Evolutionary conservation across 164 flowering plant genomes (phyloP), one percentile per base, ranked within the genome.

Genomic region (Akebia trifoliata): DNA sequence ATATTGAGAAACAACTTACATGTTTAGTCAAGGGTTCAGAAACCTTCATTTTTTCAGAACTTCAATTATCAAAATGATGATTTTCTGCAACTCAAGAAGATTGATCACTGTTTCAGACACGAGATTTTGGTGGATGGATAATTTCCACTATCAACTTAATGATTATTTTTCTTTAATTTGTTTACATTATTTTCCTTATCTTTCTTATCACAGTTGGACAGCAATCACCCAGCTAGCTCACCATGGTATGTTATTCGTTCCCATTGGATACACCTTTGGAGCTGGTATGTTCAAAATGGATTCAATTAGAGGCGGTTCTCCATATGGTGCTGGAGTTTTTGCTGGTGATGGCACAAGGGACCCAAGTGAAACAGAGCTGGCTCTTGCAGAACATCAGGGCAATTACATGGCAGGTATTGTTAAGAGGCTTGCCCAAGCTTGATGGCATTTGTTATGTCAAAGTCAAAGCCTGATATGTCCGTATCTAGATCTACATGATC

Each of bases 231-330:
- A 81, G 63, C 66, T 84, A 56, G 80, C 61, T 1, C 86, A 84
- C 67, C 90, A 84, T 57, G 90, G 90, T 6, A 85, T 85, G 92
- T 56, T 85, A 7, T 85, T 68, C 66, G 88, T 85, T 66, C 92
- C 92, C 25, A 79, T 85, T 45, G 92, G 92, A 2, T 83, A 85
- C 75, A 79, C 92, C 28, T 85, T 83, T 57, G 92, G 92, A 20
- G 79, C 88, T 22, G 83, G 78, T 38, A 85, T 85, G 92, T 82
- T 79, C 67, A 68, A 67, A 48, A 73, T 81, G 81, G 86, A 83
- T 40, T 53, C 77, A 36, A 62, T 81, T 17, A 66, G 84, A 69
- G 92, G 92, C 2, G 92, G 92, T 17, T 74, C 86, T 50, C 92
- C 92, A 39, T 85, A 83, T 59, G 92, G 92, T 43, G 84, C 86